These are phyloP conservation scores for Phyllosticta paracitricarpa DNA, from an alignment of 2,329 filamentous ascomycete species.

Conservation along the genomic window DNA sequence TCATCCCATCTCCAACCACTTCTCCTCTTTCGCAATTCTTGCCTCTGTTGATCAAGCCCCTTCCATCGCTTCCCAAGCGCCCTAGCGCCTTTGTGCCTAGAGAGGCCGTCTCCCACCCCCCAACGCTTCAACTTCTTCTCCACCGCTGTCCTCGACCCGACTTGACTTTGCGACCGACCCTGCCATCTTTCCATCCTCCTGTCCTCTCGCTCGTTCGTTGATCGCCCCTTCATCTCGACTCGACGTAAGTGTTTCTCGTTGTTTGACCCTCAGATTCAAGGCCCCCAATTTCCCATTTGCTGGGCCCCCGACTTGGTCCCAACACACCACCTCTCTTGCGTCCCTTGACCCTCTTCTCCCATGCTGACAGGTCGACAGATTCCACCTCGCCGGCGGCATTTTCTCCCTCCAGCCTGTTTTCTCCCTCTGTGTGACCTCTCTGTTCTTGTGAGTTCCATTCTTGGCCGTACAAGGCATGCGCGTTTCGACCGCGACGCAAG, in stretches of 20 bases:
- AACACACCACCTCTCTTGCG: constrained; percentile 1
- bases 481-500: constrained; percentile 8
- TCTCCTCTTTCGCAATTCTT: background rate
- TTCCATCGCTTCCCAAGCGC: background rate
- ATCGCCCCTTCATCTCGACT: no score
- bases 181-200: no score
- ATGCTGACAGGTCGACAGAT: background rate
- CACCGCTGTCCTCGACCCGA: background rate
- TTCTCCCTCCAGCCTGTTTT: background rate
- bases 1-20: background rate
- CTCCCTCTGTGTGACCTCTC: constrained; percentile 4
- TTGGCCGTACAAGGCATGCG: constrained; percentile 9
- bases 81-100: background rate
- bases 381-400: background rate
- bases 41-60: background rate
- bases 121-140: background rate
- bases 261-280: background rate
- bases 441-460: constrained; percentile 8
- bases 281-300: background rate
- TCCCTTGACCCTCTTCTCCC: background rate
- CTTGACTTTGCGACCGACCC: background rate
- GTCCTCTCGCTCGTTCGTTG: no score
- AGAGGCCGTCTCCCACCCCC: background rate
- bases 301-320: constrained; percentile 4
- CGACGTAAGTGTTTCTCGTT: no score